Evolutionary conservation across 1,284 basidiomycete genomes (phyloP), one percentile per base, ranked within the genome.

Genomic region (Puccinia horiana): DNA sequence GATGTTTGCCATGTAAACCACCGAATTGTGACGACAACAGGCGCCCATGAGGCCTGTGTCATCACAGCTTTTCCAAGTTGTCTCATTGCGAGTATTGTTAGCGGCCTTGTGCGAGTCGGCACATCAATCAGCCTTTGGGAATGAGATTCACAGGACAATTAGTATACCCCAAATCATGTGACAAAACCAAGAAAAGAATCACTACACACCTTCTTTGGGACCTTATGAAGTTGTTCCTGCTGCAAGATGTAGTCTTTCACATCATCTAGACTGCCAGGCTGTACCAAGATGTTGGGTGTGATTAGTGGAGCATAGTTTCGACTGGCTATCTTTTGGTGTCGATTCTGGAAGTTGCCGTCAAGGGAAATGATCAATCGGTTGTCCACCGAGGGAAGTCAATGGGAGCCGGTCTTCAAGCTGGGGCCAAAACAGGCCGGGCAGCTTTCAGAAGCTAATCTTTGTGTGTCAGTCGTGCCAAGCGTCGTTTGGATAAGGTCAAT

Each of bases 41-140:
- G 44, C 14, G 3, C 75, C 75, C 44, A 76, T 49, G 20, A 76
- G 26, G 20, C 75, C 75, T 1, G 75, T 63, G 29, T 76, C 58
- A 44, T 76, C 75, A 63, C 56, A 63, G 37, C 32, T 32, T 47
- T 76, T 76, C 56, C 56, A 76, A 0, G 75, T 63, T 29, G 58
- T 56, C 5, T 42, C 20, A 9, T 65, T 63, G 2, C 58, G 23
- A 20, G 2, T 76, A 32, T 76, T 40, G n/a, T 65, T 42, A 20
- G 32, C 75, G 0, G 75, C 44, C 14, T 61, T 76, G 37, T 76
- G 75, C 12, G 23, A n/a, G 5, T 61, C 40, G 32, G 75, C 44
- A 76, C 75, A 76, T 35, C 47, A 18, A 35, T 63, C 56, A n/a
- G 40, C 18, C 44, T 63, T 0, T 76, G 35, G 14, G 14, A 26